Conservation (phyloP, 805 yeast species). For the Zygosaccharomyces siamensis region DNA sequence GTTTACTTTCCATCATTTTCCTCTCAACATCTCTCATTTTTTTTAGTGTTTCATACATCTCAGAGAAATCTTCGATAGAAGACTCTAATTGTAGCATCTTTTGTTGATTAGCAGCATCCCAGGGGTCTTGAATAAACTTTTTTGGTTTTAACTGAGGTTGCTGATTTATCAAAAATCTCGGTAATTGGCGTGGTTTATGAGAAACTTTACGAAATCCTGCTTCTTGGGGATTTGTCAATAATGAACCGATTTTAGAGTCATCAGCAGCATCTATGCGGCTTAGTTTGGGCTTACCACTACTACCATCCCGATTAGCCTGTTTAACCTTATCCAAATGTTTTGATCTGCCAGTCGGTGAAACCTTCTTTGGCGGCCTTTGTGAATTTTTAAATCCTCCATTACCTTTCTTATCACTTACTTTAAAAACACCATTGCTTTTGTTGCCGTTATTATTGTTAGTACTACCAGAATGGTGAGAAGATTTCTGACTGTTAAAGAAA, state of each 20-base stretch:
- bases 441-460: constrained; percentile 4
- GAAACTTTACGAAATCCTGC: constrained; percentile 20
- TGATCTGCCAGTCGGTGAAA: background rate
- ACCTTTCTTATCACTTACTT: background rate
- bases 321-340: background rate
- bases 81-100: constrained; percentile 51
- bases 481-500: constrained; percentile 13
- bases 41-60: constrained; percentile 70
- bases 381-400: constrained; percentile 1
- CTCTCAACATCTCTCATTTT: constrained; percentile 72
- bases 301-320: background rate
- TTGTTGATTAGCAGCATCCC: constrained; percentile 76
- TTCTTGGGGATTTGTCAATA: constrained; percentile 20
- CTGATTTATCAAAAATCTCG: constrained; percentile 37
- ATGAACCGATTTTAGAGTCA: constrained; percentile 19
- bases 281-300: background rate
- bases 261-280: background rate
- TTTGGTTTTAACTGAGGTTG: constrained; percentile 35
- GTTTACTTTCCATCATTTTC: constrained; percentile 67
- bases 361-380: constrained; percentile 5
- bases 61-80: constrained; percentile 54
- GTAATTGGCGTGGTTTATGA: constrained; percentile 29
- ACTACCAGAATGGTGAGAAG: constrained; percentile 7
- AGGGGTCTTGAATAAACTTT: constrained; percentile 40
- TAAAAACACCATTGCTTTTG: constrained; percentile 9